phyloP scores from a whole-genome alignment of 1,139 yeast genomes.

The Candida sanyaensis region DNA sequence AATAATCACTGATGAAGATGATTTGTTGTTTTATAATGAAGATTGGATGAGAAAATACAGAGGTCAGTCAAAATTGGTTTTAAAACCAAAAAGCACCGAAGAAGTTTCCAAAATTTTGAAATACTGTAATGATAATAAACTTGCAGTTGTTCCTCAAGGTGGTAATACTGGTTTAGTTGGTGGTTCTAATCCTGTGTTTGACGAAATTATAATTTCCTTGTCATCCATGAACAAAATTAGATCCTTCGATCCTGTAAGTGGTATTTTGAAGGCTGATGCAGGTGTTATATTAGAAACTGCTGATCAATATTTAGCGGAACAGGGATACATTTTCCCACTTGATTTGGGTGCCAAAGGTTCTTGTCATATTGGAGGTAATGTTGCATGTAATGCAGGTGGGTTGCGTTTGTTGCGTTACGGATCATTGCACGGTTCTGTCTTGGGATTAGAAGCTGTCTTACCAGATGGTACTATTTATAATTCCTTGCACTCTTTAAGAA shows the following conservation, averaged over 20 bases:
- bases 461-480: slow-evolving; percentile 85
- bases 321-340: slow-evolving; percentile 88
- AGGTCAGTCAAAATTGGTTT: slow-evolving; percentile 80
- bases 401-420: slow-evolving; percentile 86
- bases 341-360: slow-evolving; percentile 98
- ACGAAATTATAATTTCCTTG: slow-evolving; percentile 78
- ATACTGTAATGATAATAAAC: slow-evolving; percentile 74
- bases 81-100: slow-evolving; percentile 82
- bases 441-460: slow-evolving; percentile 89
- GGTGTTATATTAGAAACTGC: slow-evolving; percentile 89
- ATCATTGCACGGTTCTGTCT: slow-evolving; percentile 86
- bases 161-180: slow-evolving; percentile 98
- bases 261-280: slow-evolving; percentile 86
- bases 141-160: slow-evolving; percentile 96
- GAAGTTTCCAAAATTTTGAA: slow-evolving; percentile 77
- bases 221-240: slow-evolving; percentile 75
- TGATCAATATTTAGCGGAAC: slow-evolving; percentile 74
- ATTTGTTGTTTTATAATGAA: slow-evolving; percentile 74
- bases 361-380: slow-evolving; percentile 94
- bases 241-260: slow-evolving; percentile 79
- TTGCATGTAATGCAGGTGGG: slow-evolving; percentile 97
- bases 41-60: slow-evolving; percentile 97
- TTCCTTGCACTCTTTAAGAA: slow-evolving; percentile 80
- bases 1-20: slow-evolving; percentile 57
- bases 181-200: slow-evolving; percentile 91